These are phyloP conservation scores for Coemansia sp. DNA, from an alignment of 192 early-diverging fungal genomes.

Conservation along the genomic window DNA sequence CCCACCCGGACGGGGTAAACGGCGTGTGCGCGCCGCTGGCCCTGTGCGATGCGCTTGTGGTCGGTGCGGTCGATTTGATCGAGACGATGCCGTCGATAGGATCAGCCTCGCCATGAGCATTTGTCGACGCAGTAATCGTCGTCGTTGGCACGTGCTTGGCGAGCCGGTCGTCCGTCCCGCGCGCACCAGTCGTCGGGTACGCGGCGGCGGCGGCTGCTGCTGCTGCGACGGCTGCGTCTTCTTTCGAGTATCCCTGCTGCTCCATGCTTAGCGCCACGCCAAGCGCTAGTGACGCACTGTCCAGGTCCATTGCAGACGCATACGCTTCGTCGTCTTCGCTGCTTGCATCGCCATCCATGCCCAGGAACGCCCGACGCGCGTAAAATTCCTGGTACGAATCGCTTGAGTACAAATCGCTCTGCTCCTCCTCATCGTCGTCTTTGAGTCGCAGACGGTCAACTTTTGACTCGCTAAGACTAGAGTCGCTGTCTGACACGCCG, in stretches of 20 bases:
- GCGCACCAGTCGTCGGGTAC: conserved; percentile 13
- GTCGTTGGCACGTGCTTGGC: conserved; percentile 27
- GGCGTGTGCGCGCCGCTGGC: conserved; percentile 45
- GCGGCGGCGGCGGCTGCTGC: conserved; percentile 43
- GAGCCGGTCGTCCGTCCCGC: conserved; percentile 4
- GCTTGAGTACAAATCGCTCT: conserved; percentile 41
- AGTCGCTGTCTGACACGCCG: conserved; percentile 22
- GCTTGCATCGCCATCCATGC: conserved; percentile 22
- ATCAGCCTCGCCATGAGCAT: conserved; percentile 52
- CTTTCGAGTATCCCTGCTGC: conserved; percentile 54
- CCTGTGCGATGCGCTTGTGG: conserved; percentile 22
- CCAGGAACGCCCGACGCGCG: conserved; percentile 36
- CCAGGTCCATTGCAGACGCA: conserved; percentile 31
- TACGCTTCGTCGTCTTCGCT: conserved; percentile 16
- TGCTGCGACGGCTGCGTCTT: conserved; percentile 38
- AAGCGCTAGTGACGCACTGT: conserved; percentile 50
- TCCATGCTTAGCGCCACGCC: conserved; percentile 56
- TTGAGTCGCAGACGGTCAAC: conserved; percentile 32
- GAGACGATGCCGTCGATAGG: conserved; percentile 55
- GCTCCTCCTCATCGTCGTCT: conserved; percentile 31
- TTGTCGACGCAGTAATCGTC: conserved; percentile 51
- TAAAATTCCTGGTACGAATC: conserved; percentile 53
- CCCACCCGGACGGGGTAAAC: conserved; percentile 31
- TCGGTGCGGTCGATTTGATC: conserved; percentile 34
- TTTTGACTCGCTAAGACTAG: conserved; percentile 35